These are phyloP conservation scores for Oryza coarctata DNA, from an alignment of 176 grass and related monocot species.

Conservation along the genomic window DNA sequence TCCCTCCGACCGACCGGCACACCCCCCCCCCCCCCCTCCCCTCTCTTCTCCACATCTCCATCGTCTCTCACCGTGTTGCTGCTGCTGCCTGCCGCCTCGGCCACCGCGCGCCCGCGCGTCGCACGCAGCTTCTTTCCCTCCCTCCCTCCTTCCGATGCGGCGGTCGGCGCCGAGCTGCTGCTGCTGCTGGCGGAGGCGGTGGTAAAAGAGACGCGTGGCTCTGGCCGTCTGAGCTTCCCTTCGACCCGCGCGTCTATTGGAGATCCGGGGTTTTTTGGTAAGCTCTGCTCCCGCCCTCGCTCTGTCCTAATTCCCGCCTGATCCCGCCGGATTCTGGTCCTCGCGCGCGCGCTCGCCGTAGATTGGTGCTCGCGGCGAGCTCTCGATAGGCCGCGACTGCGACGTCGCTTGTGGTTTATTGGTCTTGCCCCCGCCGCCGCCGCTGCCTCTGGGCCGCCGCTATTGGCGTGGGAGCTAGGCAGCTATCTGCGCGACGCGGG, in stretches of 20 bases:
- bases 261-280: constrained; percentile 34
- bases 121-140: not conserved
- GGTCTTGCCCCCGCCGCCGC: not conserved
- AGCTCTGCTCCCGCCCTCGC: constrained; percentile 15
- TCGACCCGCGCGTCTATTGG: not conserved
- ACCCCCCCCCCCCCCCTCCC: not conserved
- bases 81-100: constrained; percentile 10
- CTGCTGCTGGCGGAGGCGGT: not conserved
- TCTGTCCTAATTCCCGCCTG: constrained; percentile 12
- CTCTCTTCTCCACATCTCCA: not conserved
- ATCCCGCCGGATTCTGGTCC: constrained; percentile 33
- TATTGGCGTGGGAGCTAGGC: not conserved
- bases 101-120: not conserved
- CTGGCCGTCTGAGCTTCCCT: too few relatives aligned
- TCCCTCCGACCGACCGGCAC: constrained; percentile 34
- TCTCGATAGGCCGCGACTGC: not conserved
- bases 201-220: too few relatives aligned
- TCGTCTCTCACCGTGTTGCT: constrained; percentile 17
- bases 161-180: constrained; percentile 7
- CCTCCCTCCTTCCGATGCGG: not conserved
- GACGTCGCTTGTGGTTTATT: not conserved
- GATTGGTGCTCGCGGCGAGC: not conserved
- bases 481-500: not conserved
- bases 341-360: too few relatives aligned
- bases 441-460: not conserved